Evolutionary conservation across 2,329 filamentous ascomycete species (phyloP).

Genomic region (Paraphaeosphaeria sporulosa): DNA sequence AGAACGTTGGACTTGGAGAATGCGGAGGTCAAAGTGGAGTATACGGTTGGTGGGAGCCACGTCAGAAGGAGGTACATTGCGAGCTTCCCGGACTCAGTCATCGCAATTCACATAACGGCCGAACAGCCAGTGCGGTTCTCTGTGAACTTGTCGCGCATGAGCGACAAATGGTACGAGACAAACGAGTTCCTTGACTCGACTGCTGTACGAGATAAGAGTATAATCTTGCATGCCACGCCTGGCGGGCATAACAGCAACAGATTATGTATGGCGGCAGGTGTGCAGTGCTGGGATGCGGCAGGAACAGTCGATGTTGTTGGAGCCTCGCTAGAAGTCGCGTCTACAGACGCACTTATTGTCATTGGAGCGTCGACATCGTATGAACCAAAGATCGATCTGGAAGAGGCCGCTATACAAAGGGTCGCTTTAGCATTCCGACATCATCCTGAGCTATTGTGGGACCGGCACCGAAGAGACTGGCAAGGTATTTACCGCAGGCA

Average conservation of each 20-base stretch:
- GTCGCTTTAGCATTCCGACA: constrained; percentile 26
- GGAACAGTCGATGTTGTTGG: constrained; percentile 16
- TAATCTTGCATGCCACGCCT: constrained; percentile 22
- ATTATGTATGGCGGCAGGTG: constrained; percentile 17
- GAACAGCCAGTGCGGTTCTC: constrained; percentile 21
- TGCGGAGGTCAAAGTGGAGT: constrained; percentile 50
- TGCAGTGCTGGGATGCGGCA: constrained; percentile 1
- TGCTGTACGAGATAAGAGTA: constrained; percentile 26
- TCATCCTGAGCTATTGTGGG: constrained; percentile 30
- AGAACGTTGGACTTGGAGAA: constrained; percentile 51
- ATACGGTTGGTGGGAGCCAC: constrained; percentile 42
- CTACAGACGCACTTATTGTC: constrained; percentile 46
- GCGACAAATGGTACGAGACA: constrained; percentile 54
- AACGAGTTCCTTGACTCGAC: constrained; percentile 55
- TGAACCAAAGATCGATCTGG: constrained; percentile 37
- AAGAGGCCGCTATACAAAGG: constrained; percentile 32
- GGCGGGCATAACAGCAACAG: constrained; percentile 22
- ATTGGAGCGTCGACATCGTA: constrained; percentile 53
- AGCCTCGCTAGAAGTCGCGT: constrained; percentile 46
- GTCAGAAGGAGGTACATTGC: constrained; percentile 52
- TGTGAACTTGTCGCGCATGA: constrained; percentile 48
- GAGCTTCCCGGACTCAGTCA: constrained; percentile 52
- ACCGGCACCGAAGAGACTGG: constrained; percentile 46
- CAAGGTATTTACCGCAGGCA: constrained; percentile 18
- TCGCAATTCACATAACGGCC: constrained; percentile 46